A percentile compares a stretch with the other conserved stretches of the same genome.
Conservation (phyloP, 2,329 filamentous ascomycete genomes). For the Nigrospora osmanthi region DNA sequence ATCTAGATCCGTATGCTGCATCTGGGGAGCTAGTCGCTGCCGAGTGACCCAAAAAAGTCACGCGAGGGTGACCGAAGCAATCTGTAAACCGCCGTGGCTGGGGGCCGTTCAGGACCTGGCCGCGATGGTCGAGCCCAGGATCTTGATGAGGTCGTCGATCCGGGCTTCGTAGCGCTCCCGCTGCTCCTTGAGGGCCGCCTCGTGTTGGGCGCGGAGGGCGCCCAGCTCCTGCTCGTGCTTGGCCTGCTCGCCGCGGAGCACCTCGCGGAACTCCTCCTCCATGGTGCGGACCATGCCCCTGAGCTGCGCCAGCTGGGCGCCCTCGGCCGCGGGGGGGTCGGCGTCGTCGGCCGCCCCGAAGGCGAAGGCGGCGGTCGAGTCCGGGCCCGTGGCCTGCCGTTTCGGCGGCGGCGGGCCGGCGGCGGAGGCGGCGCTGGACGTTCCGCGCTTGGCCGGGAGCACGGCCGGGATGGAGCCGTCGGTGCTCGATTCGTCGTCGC, state of each 20-base stretch:
- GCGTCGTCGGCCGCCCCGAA: neutral
- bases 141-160: slow-evolving; percentile 8
- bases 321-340: neutral
- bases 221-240: slow-evolving; percentile 4
- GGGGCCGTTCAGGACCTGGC: slow-evolving; percentile 6
- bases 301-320: neutral
- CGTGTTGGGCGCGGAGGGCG: slow-evolving; percentile 3
- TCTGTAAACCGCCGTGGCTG: neutral
- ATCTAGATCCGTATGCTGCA: no score
- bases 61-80: no score
- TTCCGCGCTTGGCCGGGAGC: neutral
- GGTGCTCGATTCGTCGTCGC: neutral
- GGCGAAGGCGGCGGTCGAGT: neutral
- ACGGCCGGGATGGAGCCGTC: neutral
- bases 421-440: neutral
- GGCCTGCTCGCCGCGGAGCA: slow-evolving; percentile 5
- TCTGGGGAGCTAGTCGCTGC: no score
- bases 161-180: slow-evolving; percentile 5
- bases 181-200: slow-evolving; percentile 5
- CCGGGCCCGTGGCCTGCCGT: neutral
- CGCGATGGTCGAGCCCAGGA: slow-evolving; percentile 8
- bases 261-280: slow-evolving; percentile 8
- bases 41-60: no score
- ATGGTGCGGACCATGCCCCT: slow-evolving; percentile 3
- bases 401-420: neutral